These are phyloP conservation scores for Penicillium egyptiacum DNA, from an alignment of 495 filamentous ascomycete genomes.

Conservation along the genomic window DNA sequence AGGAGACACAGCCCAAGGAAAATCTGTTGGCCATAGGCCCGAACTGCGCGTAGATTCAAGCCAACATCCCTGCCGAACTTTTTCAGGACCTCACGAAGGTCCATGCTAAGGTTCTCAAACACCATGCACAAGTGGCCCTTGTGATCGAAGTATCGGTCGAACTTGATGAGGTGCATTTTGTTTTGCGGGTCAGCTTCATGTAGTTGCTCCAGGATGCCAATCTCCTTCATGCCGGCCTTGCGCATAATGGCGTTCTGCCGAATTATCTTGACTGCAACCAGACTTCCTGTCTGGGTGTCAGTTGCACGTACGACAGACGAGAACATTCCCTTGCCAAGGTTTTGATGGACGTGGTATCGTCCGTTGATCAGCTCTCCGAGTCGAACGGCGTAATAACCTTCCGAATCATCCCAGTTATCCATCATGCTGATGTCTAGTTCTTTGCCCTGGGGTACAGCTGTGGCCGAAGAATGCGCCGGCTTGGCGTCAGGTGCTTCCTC, in stretches of 20 bases:
- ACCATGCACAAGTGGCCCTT: slow-evolving; percentile 95
- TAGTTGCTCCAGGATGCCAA: slow-evolving; percentile 83
- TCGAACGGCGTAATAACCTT: slow-evolving; percentile 93
- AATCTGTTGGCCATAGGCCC: slow-evolving; percentile 89
- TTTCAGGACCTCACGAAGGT: slow-evolving; percentile 92
- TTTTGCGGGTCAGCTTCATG: slow-evolving; percentile 80
- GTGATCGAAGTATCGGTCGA: slow-evolving; percentile 86
- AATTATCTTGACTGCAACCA: slow-evolving; percentile 92
- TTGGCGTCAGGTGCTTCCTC: slow-evolving; percentile 53
- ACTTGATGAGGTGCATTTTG: slow-evolving; percentile 87
- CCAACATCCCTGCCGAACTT: slow-evolving; percentile 94
- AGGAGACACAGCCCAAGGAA: slow-evolving; percentile 84
- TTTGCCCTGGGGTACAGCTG: slow-evolving; percentile 55
- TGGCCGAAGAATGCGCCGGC: slow-evolving; percentile 43
- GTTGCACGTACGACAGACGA: slow-evolving; percentile 90
- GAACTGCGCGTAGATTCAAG: slow-evolving; percentile 81
- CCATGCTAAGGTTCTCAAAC: slow-evolving; percentile 91
- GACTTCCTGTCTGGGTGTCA: slow-evolving; percentile 67
- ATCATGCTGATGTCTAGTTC: slow-evolving; percentile 79
- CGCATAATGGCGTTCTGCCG: slow-evolving; percentile 89
- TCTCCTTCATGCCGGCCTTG: slow-evolving; percentile 93
- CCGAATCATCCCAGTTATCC: slow-evolving; percentile 89
- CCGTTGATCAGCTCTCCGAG: slow-evolving; percentile 84
- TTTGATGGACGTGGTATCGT: slow-evolving; percentile 81
- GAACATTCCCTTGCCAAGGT: slow-evolving; percentile 94